phyloP scores from a whole-genome alignment of 2,329 filamentous ascomycete genomes.

The Aspergillus puulaauensis region DNA sequence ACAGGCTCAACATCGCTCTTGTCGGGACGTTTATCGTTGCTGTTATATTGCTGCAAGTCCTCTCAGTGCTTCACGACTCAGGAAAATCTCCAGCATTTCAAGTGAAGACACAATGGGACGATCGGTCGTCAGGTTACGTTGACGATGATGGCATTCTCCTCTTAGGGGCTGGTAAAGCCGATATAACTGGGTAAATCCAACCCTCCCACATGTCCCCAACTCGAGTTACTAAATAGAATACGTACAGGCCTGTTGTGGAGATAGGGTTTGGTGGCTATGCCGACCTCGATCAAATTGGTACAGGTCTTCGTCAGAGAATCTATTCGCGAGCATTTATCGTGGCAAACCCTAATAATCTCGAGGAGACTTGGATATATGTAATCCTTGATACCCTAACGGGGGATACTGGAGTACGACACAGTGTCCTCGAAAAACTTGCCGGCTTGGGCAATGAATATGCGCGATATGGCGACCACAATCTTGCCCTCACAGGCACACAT shows the following conservation, averaged over 20 bases:
- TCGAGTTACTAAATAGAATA: neutral
- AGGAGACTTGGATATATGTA: conserved; percentile 79
- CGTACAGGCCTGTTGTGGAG: conserved; percentile 73
- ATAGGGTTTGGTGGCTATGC: conserved; percentile 93
- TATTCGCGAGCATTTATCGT: conserved; percentile 90
- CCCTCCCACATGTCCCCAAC: neutral
- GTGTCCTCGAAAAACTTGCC: conserved; percentile 75
- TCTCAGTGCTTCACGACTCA: conserved; percentile 23
- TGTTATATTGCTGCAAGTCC: conserved; percentile 33
- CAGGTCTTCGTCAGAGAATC: conserved; percentile 80
- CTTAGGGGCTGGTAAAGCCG: conserved; percentile 68
- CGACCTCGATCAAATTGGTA: conserved; percentile 76
- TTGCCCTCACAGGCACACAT: conserved; percentile 90
- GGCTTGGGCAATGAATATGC: conserved; percentile 70
- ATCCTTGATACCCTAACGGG: conserved; percentile 85
- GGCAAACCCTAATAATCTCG: conserved; percentile 63
- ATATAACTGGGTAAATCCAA: conserved; percentile 63
- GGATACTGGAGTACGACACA: conserved; percentile 82
- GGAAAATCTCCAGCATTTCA: conserved; percentile 16
- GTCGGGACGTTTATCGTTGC: conserved; percentile 26
- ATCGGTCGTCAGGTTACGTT: conserved; percentile 19
- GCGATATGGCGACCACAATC: conserved; percentile 74
- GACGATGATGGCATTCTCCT: conserved; percentile 53
- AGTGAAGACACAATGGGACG: conserved; percentile 24
- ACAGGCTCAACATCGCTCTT: conserved; percentile 25